Conservation (phyloP, 2,329 filamentous ascomycete species). For the Ceratocystis diversiconidia region DNA sequence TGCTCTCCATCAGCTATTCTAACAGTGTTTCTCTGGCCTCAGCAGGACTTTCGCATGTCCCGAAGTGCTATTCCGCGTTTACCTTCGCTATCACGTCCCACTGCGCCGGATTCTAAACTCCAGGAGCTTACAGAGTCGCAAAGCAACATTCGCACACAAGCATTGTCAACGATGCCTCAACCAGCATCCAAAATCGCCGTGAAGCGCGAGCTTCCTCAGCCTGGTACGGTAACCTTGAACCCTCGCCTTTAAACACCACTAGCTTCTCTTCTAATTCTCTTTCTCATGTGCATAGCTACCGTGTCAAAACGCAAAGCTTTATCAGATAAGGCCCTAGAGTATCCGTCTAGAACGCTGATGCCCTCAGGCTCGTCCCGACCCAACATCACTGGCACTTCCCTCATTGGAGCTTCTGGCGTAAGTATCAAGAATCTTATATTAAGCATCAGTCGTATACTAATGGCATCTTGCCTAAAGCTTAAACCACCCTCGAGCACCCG, state of each 20-base stretch:
- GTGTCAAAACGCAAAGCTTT: slow-evolving; percentile 47
- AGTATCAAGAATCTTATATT: not conserved
- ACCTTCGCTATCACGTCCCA: slow-evolving; percentile 19
- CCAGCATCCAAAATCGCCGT: slow-evolving; percentile 28
- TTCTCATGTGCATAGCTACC: slow-evolving; percentile 16
- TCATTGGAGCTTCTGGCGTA: slow-evolving; percentile 18
- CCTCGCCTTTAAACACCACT: not conserved
- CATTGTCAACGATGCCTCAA: slow-evolving; percentile 22
- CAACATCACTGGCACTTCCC: slow-evolving; percentile 31
- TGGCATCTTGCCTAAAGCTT: slow-evolving; percentile 10
- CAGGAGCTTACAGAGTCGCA: slow-evolving; percentile 46
- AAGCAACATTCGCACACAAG: slow-evolving; percentile 37
- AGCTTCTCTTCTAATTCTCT: not conserved
- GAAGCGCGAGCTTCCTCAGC: slow-evolving; percentile 38
- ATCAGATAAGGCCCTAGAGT: slow-evolving; percentile 40
- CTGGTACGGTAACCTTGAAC: slow-evolving; percentile 26
- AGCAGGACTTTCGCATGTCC: slow-evolving; percentile 12
- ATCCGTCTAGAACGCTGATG: slow-evolving; percentile 29
- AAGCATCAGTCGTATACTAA: not conserved
- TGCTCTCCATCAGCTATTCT: not conserved
- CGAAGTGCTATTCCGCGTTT: slow-evolving; percentile 17
- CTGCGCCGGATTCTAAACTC: slow-evolving; percentile 25
- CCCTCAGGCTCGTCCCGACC: slow-evolving; percentile 31
- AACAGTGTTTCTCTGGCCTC: not conserved
- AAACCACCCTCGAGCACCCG: slow-evolving; percentile 12